Base-by-base conservation (phyloP, 257 asterid genomes). In the Jacaranda mimosifolia region DNA sequence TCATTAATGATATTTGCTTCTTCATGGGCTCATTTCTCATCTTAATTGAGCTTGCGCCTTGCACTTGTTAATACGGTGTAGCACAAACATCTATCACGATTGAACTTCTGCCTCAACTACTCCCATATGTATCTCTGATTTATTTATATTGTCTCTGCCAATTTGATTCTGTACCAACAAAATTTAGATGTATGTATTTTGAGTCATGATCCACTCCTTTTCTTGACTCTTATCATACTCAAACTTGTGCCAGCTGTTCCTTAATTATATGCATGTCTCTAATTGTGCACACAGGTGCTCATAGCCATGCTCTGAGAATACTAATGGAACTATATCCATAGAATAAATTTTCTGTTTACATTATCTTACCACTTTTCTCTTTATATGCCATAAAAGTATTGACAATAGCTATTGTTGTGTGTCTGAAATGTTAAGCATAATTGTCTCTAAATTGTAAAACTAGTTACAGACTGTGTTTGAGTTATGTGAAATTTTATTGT, bases 121-220 rank as follows among this genome's bases (percentile, higher is more conserved):
- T 67, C 26, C 57, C 43, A 45, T n/a, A n/a, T 43, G 4, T 12
- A 17, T n/a, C 40, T 36, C 43, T 57, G 15, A 55, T 6, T 1
- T 55, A 11, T 26, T 26, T 40, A 76, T 66, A 68, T 55, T 68
- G 59, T 45, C 63, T 68, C 57, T 68, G 68, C 52, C 60, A 57
- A 58, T 77, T 35, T 63, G 60, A 70, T 60, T 39, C 4, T 63
- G 56, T 39, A 60, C 56, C 26, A 6, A 56, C 53, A 46, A 15
- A 59, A 49, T 69, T 45, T n/a, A 40, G 59, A 60, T 70, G 36
- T 32, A 32, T 63, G 19, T 60, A n/a, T 38, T 60, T 59, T 8
- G 42, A 40, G 64, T 56, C 49, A 35, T 5, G 49, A 45, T 53
- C 58, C 35, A 46, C 43, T 48, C 26, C 32, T 9, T 18, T 77